Evolutionary conservation across 352 stramenopile species (phyloP), one percentile per base, ranked within the genome.

Genomic region (Globisporangium yorkense): DNA sequence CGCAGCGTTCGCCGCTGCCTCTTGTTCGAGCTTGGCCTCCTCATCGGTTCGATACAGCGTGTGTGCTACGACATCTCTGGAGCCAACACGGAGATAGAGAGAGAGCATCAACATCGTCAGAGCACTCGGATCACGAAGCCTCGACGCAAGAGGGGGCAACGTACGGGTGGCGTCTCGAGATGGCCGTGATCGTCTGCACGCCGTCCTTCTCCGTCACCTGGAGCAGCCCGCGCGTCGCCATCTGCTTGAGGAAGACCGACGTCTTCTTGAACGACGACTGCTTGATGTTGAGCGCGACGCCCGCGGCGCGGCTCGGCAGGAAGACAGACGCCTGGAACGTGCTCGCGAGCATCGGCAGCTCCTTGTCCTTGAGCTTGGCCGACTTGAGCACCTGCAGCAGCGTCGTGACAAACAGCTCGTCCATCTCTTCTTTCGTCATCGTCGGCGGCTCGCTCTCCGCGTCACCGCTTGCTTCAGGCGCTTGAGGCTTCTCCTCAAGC

Each of bases 221-320:
- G 18, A 95, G 29, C 8, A 93, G 53, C 35, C 76, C 80, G n/a
- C 77, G 59, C 0, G 61, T 48, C 31, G 63, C 67, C 85, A 95
- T 93, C 21, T 62, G 56, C 46, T 77, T 84, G 8, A 95, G 54
- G 56, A 93, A 93, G 12, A 69, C 63, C 0, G 83, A 95, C 4
- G 87, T 60, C 59, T 95, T 92, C 74, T 91, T 92, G 66, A 89
- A 89, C 21, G 81, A 87, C 29, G 68, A 82, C 24, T 85, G 77
- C 59, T 95, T 93, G 41, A 93, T 68, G 39, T 88, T 85, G 48
- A 95, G 68, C 12, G 69, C 72, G 15, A 73, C 59, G 12, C 72
- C 77, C 1, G 72, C 80, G 2, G 74, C 71, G 8, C 85, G 81
- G 43, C 68, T 78, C 1, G 83, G 81, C 16, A 95, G 63, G 29